Conservation (phyloP, 306 rosid genomes). For the Cyamopsis tetragonoloba region DNA sequence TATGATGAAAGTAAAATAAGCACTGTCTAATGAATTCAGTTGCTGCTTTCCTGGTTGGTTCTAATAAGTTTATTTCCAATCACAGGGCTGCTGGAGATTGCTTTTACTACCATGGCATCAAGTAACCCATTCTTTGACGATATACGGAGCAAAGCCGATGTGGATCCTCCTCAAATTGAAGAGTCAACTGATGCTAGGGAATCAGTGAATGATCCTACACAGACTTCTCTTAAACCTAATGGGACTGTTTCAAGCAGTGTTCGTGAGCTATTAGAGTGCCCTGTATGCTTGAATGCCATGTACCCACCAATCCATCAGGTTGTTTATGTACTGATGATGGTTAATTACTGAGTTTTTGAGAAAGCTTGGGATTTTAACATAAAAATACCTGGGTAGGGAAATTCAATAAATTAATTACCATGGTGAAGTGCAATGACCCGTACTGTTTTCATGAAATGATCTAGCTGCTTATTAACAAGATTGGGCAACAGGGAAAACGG, state of each 20-base stretch:
- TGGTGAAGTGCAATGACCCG: neutral
- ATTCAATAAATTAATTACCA: neutral
- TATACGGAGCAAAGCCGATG: constrained; percentile 62
- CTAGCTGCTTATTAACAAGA: neutral
- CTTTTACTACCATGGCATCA: constrained; percentile 50
- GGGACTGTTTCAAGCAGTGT: constrained; percentile 75
- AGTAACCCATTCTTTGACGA: constrained; percentile 69
- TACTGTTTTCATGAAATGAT: neutral
- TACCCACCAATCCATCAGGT: constrained; percentile 99
- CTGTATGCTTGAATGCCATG: constrained; percentile 91
- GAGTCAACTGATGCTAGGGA: constrained; percentile 58
- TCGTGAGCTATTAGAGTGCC: constrained; percentile 91
- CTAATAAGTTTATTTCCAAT: neutral
- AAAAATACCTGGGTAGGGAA: neutral
- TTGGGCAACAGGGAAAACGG: neutral
- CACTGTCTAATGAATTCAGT: neutral
- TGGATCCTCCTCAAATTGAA: constrained; percentile 77
- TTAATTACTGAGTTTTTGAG: constrained; percentile 11
- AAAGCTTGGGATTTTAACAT: neutral
- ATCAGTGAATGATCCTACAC: constrained; percentile 54
- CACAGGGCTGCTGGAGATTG: constrained; percentile 25
- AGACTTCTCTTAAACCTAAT: constrained; percentile 47
- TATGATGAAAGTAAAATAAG: neutral
- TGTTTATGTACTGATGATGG: constrained; percentile 8
- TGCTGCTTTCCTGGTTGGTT: constrained; percentile 5